Evolutionary conservation across 106 monocot species (phyloP), one percentile per base, ranked within the genome.

Genomic region (Dendrobium huoshanense): DNA sequence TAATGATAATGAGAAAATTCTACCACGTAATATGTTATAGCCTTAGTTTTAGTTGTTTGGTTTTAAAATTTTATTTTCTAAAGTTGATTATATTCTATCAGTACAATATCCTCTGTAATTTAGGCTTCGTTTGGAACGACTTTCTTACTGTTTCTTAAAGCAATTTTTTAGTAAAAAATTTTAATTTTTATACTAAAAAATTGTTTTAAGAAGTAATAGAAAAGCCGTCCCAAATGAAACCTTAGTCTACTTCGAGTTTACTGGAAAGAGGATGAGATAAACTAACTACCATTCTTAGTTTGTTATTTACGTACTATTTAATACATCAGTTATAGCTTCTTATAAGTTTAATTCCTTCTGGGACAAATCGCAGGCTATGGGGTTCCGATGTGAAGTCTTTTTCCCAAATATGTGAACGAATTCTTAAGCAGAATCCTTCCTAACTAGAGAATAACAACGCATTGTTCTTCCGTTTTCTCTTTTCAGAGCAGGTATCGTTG

Each of bases 321-420:
- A 41, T 5, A 6, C 41, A 77, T 40, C 82, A 3, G 29, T 9
- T 54, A 10, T 64, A 58, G 25, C 37, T 37, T 22, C 13, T 25
- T 41, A 19, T 54, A 37, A 15, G 40, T 55, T 51, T 37, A 49
- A 31, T 68, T 49, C 48, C 40, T 78, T 61, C 75, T 85, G 47
- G 22, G 5, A 42, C 33, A 70, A 70, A 33, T 4, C 85, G 67
- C 91, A 95, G 95, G 95, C 82, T 95, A 31, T 95, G 95, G 95
- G 95, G 95, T 27, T 43, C 74, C 41, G 92, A 92, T 90, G 92
- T 95, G 83, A 90, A 83, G 82, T 82, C 87, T 67, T 95, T 95
- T 82, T 75, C 83, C 40, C 89, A 95, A 65, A 89, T 95, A 59
- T 75, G 55, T 31, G 56, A 86, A 4, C 84, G 84, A 31, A 83